Evolutionary conservation across 106 monocot species (phyloP).

Genomic region (Dendrobium huoshanense): DNA sequence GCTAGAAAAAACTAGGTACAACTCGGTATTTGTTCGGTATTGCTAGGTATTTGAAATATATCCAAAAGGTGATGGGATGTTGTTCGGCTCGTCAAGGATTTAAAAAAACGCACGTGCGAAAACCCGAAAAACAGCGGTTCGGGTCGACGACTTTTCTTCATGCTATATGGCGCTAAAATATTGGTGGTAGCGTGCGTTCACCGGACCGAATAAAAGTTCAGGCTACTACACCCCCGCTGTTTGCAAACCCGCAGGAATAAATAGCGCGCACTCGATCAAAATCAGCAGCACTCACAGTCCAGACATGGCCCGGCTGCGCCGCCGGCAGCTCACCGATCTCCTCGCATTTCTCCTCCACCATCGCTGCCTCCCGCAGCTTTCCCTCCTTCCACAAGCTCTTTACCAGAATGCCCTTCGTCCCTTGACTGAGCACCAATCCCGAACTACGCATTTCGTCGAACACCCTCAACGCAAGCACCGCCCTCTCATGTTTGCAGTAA

Average conservation of each 20-base stretch:
- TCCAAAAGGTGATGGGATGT: too few species aligned
- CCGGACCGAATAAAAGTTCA: too few species aligned
- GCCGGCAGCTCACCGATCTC: conserved; percentile 38
- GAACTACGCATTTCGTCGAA: conserved; percentile 74
- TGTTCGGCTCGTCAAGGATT: too few species aligned
- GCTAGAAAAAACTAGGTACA: too few species aligned
- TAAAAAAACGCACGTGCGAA: too few species aligned
- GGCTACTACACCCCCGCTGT: not conserved
- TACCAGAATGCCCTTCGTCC: conserved; percentile 55
- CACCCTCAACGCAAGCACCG: conserved; percentile 60
- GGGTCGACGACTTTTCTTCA: too few species aligned
- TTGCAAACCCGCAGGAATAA: conserved; percentile 38
- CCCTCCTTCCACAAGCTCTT: conserved; percentile 93
- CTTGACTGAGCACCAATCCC: conserved; percentile 27
- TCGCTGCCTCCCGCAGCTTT: conserved; percentile 70
- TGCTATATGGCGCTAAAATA: too few species aligned
- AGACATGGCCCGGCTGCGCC: conserved; percentile 60
- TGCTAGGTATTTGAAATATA: too few species aligned
- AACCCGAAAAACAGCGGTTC: too few species aligned
- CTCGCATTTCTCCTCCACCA: conserved; percentile 73
- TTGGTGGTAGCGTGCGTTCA: too few species aligned
- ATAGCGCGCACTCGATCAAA: conserved; percentile 43
- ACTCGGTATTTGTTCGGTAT: too few species aligned
- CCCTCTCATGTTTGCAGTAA: conserved; percentile 55
- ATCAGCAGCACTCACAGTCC: conserved; percentile 71